Base-by-base conservation (phyloP, 2,329 filamentous ascomycete species). In the Aureobasidium sp. region DNA sequence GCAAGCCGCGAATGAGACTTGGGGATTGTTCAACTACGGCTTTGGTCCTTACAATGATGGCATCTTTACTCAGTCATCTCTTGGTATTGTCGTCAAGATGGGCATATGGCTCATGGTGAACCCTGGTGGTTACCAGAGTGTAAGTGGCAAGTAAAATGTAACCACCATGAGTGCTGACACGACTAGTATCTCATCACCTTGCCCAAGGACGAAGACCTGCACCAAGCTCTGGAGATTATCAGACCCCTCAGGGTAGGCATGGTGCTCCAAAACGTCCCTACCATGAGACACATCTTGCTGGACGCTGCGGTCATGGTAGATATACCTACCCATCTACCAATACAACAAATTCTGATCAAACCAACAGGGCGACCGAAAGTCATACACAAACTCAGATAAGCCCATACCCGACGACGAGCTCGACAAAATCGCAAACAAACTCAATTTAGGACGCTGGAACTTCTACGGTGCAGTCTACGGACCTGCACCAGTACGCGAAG, bases 51-150 rank as follows among this genome's bases (percentile, higher is more conserved):
- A 73, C 63, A 71, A 70, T 17, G 73, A 74, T 61, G 73, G 72
- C 49, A 70, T 73, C 51, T 74, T 74, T 64, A 69, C 73, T 0
- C 73, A 75, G 55, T 69, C 68, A 34, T 73, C 72, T 22, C 67
- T 74, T 15, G 73, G 73, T 7, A 73, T 75, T 29, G 72, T 74
- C 2, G 68, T 68, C 6, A 83, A 84, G 69, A 80, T 84, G 75
- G 82, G 81, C 0, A 76, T 83, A 66, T 78, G 74, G 71, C 72
- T 84, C 37, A 83, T 83, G 81, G 77, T 78, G 1, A 81, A 81
- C 49, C 79, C 79, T 0, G 79, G 76, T 11, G 79, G 78, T 1
- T 78, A 79, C 63, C 77, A 81, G 70, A 48, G 45, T 15, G 45
- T 48, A 48, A n/a, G 45, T 47, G 25, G 25, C 5, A 47, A n/a